Evolutionary conservation across 352 stramenopile species (phyloP).

Genomic region (Peronospora tabacina): DNA sequence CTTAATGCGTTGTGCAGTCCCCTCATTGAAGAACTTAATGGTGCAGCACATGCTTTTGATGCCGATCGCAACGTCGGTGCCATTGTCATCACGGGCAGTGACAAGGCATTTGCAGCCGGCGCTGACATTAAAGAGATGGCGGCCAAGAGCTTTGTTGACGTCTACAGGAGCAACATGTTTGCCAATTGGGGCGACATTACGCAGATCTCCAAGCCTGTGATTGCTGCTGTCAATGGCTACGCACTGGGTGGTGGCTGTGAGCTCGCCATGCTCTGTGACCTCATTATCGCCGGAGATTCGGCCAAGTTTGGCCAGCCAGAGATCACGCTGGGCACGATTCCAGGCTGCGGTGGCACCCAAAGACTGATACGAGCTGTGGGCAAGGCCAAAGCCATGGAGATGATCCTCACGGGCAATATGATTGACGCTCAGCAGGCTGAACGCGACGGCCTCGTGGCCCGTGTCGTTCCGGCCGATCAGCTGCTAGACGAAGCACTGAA

Average conservation of each 20-base stretch:
- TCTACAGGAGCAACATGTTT: constrained; percentile 96
- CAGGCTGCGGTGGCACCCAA: constrained; percentile 94
- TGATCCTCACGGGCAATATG: constrained; percentile 96
- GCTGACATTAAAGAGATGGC: constrained; percentile 98
- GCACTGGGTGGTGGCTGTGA: constrained; percentile 96
- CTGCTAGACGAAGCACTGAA: constrained; percentile 93
- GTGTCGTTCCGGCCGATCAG: constrained; percentile 88
- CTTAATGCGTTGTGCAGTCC: constrained; percentile 95
- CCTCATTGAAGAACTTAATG: constrained; percentile 93
- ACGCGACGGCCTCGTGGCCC: constrained; percentile 89
- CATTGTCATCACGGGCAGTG: constrained; percentile 94
- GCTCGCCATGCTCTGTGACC: constrained; percentile 98
- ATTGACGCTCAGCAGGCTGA: constrained; percentile 94
- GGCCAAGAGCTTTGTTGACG: constrained; percentile 88
- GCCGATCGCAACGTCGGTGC: constrained; percentile 88
- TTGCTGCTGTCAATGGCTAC: constrained; percentile 97
- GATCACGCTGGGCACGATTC: constrained; percentile 97
- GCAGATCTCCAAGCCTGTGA: constrained; percentile 91
- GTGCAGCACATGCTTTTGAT: constrained; percentile 89
- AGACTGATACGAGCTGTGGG: constrained; percentile 94
- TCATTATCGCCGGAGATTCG: constrained; percentile 93
- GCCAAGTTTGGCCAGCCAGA: constrained; percentile 98
- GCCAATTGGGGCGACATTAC: constrained; percentile 93
- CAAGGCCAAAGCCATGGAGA: constrained; percentile 98
- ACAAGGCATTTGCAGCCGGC: constrained; percentile 95